Percentiles rank a stretch among this genome's conserved stretches.
Conservation (phyloP, 2,329 filamentous ascomycete genomes). For the Fusarium hostae region DNA sequence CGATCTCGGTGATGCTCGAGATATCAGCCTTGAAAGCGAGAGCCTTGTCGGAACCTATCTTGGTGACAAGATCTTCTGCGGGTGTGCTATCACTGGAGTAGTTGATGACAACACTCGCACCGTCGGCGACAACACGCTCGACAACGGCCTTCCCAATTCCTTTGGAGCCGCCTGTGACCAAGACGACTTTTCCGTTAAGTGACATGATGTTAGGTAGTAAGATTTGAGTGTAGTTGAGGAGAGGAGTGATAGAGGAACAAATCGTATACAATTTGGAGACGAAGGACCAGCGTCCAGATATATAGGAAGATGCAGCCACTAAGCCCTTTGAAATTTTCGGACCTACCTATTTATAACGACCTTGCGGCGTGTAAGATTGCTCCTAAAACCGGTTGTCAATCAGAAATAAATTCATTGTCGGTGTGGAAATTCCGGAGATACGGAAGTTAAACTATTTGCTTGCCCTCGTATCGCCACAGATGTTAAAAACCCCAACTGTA, state of each 20-base stretch:
- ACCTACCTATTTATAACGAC: too few relatives aligned
- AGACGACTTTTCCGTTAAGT: not conserved
- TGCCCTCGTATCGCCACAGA: not conserved
- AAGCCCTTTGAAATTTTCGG: too few relatives aligned
- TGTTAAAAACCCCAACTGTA: not conserved
- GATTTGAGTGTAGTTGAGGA: fast-evolving
- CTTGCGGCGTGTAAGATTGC: not conserved
- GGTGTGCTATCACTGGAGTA: not conserved
- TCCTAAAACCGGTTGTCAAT: not conserved
- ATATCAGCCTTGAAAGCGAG: not conserved
- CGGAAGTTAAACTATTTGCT: not conserved
- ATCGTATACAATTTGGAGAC: not conserved
- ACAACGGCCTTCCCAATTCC: conserved; percentile 12
- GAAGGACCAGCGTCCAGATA: not conserved
- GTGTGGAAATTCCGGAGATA: not conserved
- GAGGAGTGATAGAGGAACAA: fast-evolving
- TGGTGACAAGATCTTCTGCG: not conserved
- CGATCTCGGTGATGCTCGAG: not conserved
- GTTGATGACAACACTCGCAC: conserved; percentile 9
- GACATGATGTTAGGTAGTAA: too few relatives aligned
- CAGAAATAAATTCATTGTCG: not conserved
- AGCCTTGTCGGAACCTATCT: not conserved
- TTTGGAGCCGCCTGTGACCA: conserved; percentile 4
- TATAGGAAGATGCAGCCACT: not conserved
- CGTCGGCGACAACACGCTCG: not conserved